These are phyloP conservation scores for Geotrichum macrosporum DNA, from an alignment of 1,139 yeast species.

Conservation along the genomic window DNA sequence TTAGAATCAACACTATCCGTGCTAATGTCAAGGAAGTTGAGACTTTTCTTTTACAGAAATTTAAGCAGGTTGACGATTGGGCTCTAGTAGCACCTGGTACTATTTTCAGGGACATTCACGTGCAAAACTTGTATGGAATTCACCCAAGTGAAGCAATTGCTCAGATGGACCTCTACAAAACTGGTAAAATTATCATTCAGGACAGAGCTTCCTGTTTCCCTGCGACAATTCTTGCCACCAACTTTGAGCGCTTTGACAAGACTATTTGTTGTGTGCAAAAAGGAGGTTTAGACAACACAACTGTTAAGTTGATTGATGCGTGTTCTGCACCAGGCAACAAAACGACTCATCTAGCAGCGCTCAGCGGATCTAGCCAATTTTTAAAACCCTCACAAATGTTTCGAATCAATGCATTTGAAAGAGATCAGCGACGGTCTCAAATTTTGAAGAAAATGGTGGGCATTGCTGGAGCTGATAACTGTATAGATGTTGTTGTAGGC, in stretches of 20 bases:
- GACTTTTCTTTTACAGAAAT: constrained; percentile 18
- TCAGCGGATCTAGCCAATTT: constrained; percentile 32
- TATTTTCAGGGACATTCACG: constrained; percentile 64
- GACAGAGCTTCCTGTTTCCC: constrained; percentile 98
- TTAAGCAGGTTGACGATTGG: constrained; percentile 17
- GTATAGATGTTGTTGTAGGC: constrained; percentile 68
- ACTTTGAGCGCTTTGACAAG: constrained; percentile 41
- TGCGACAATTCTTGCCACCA: constrained; percentile 68
- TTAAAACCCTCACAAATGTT: neutral
- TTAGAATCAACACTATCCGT: constrained; percentile 63
- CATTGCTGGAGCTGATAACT: constrained; percentile 63
- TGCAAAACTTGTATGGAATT: constrained; percentile 76
- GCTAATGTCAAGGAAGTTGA: constrained; percentile 39
- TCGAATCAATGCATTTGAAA: constrained; percentile 63
- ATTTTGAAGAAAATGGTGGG: constrained; percentile 73
- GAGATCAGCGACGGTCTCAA: constrained; percentile 68
- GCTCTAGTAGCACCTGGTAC: constrained; percentile 23
- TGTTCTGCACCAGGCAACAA: constrained; percentile 99
- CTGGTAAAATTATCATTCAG: constrained; percentile 82
- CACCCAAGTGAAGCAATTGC: constrained; percentile 54
- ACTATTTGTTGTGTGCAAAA: neutral
- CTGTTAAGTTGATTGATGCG: constrained; percentile 61
- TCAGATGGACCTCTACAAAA: constrained; percentile 62
- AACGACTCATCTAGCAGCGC: constrained; percentile 84
- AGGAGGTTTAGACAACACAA: neutral